A percentile compares a stretch with the other conserved stretches of the same genome.
Evolutionary conservation across 164 flowering plant species (phyloP).

Genomic region (Taxillus chinensis): DNA sequence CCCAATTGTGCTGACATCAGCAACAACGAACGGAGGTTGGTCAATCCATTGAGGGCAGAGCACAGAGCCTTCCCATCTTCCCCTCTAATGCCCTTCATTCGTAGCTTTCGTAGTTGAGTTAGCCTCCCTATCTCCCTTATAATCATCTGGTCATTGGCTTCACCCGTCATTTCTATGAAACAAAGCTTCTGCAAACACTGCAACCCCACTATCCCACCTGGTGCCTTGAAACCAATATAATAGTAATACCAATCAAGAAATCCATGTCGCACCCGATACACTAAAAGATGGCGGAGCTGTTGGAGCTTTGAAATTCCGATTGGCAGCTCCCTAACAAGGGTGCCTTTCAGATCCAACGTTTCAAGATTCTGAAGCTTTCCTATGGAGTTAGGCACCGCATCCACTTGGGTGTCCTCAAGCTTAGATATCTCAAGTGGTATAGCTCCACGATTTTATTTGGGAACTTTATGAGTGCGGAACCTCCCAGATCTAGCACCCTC

Average conservation of each 20-base stretch:
- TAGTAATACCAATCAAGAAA: neutral
- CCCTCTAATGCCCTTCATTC: constrained; percentile 18
- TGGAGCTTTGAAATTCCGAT: constrained; percentile 18
- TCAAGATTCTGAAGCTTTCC: no score
- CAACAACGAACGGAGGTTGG: constrained; percentile 11
- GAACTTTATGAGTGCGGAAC: no score
- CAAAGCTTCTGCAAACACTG: constrained; percentile 18
- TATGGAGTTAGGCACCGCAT: no score
- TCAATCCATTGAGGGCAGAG: constrained; percentile 11
- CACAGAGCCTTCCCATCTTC: constrained; percentile 16
- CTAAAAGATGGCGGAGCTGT: constrained; percentile 20
- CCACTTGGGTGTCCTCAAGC: no score
- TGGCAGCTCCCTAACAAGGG: constrained; percentile 19
- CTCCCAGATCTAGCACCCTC: no score
- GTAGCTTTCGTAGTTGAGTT: constrained; percentile 22
- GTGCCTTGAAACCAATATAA: constrained; percentile 24
- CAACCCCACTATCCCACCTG: constrained; percentile 11
- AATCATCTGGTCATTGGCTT: neutral
- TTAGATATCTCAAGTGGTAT: no score
- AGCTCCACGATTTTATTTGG: no score
- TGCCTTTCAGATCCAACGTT: no score
- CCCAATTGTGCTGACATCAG: neutral
- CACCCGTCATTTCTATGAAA: constrained; percentile 10
- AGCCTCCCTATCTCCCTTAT: constrained; percentile 20
- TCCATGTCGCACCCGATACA: constrained; percentile 16